phyloP scores from a whole-genome alignment of 345 rosid genomes.

The Triadica sebifera region DNA sequence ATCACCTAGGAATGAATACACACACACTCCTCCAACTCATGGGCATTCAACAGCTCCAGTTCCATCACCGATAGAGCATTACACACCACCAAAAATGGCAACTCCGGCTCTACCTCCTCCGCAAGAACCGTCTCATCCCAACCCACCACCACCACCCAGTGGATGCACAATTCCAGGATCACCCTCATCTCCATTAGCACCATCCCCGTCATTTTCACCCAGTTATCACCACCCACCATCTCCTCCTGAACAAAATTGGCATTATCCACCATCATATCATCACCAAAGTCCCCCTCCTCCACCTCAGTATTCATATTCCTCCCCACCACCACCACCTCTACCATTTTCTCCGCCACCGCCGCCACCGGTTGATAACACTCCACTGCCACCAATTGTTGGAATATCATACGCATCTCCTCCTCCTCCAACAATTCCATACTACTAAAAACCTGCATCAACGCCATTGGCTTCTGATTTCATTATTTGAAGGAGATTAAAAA shows the following conservation, averaged over 20 bases:
- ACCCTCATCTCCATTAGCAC: constrained; percentile 2
- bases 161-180: constrained; percentile 14
- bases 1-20: constrained; percentile 1
- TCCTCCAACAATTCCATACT: constrained; percentile 53
- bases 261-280: constrained; percentile 7
- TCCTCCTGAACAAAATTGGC: constrained; percentile 29
- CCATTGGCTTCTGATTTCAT: constrained; percentile 3
- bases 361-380: constrained; percentile 21
- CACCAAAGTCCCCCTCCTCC: constrained; percentile 26
- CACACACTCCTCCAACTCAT: constrained; percentile 21
- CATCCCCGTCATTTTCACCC: constrained; percentile 14
- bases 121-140: too few species aligned
- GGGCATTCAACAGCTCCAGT: constrained; percentile 14
- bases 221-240: constrained; percentile 24
- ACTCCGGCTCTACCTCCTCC: not conserved
- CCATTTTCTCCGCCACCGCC: constrained; percentile 19
- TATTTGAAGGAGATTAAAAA: not conserved
- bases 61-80: constrained; percentile 18
- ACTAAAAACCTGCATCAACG: constrained; percentile 18
- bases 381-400: constrained; percentile 55
- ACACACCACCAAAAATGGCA: not conserved
- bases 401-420: constrained; percentile 61
- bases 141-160: constrained; percentile 14
- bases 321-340: constrained; percentile 18
- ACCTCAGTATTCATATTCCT: constrained; percentile 12